Base-by-base conservation (phyloP, 2,329 filamentous ascomycete genomes). In the Rutstroemia sp. region DNA sequence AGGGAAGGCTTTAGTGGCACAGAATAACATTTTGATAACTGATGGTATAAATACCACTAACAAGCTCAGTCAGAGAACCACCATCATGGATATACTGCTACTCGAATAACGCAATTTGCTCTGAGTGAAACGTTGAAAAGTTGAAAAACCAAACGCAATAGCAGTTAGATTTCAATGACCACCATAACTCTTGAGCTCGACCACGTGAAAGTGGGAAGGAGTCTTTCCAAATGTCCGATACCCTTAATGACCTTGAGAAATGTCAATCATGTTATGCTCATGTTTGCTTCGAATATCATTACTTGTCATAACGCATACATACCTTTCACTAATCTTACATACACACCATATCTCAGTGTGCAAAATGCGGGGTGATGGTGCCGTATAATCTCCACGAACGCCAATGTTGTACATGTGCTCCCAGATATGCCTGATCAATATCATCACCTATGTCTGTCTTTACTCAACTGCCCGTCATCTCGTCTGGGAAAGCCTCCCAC, bases 401-500 rank as follows among this genome's bases (percentile, higher is more conserved):
- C 60, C 62, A 49, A 44, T 58, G 47, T 48, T 47, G 45, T 42
- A 45, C n/a, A 48, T 49, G 34, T 27, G 14, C 45, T 46, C 36
- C 46, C 52, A 12, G 17, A 27, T 30, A 25, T 25, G 4, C 12
- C 17, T 30, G 54, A 23, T 36, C 45, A 6, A 16, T 19, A 60
- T 17, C 30, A 42, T 67, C 64, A 70, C 51, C 67, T 62, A 61
- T 70, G 68, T 34, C 68, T 61, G 51, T 70, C 68, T 58, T 69
- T 70, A 55, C 68, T 70, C 55, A 66, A 48, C 53, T 65, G 61
- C 5, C 59, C 65, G 10, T 69, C 66, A 61, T 73, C 70, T 67
- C 69, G 70, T 62, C 73, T 73, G 47, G 75, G 71, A 63, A 77
- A 73, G 9, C 81, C 81, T 7, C 80, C 81, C 38, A 85, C 71